Percentiles rank a stretch among this genome's conserved stretches.
Conservation (phyloP, 306 rosid genomes). For the Glycyrrhiza uralensis region DNA sequence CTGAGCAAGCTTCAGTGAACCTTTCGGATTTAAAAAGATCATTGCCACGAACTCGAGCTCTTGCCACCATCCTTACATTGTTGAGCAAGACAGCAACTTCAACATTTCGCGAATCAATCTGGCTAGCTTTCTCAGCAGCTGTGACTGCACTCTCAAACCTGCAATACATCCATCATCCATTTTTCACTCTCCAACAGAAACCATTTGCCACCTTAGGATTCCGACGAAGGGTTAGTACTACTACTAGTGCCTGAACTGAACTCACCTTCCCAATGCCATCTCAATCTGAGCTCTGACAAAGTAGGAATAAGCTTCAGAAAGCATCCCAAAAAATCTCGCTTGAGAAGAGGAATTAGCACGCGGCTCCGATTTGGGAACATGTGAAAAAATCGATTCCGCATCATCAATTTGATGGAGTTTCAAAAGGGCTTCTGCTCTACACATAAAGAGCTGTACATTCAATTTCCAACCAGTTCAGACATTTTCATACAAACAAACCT, state of each 20-base stretch:
- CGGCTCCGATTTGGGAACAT: slow-evolving; percentile 44
- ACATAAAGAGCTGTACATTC: slow-evolving; percentile 88
- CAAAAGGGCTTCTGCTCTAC: slow-evolving; percentile 94
- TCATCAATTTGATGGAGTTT: slow-evolving; percentile 87
- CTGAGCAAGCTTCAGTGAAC: slow-evolving; percentile 86
- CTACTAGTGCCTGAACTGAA: slow-evolving; percentile 21
- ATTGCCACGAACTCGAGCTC: slow-evolving; percentile 86
- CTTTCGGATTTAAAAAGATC: slow-evolving; percentile 93
- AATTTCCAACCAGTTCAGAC: slow-evolving; percentile 65
- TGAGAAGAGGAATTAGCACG: slow-evolving; percentile 38
- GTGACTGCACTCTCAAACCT: slow-evolving; percentile 97
- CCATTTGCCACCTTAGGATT: slow-evolving; percentile 22
- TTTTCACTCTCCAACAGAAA: slow-evolving; percentile 50
- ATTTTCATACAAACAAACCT: slow-evolving; percentile 17
- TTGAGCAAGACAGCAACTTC: slow-evolving; percentile 70
- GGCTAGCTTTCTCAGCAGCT: slow-evolving; percentile 74
- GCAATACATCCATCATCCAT: slow-evolving; percentile 68
- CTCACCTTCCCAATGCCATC: slow-evolving; percentile 97
- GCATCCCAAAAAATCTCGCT: slow-evolving; percentile 66
- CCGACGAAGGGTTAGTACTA: slow-evolving; percentile 29
- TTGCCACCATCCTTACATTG: slow-evolving; percentile 74
- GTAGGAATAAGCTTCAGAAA: slow-evolving; percentile 69
- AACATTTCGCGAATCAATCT: slow-evolving; percentile 60
- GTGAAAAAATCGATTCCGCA: slow-evolving; percentile 52
- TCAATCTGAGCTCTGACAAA: slow-evolving; percentile 74